Base-by-base conservation (phyloP, 2,329 filamentous ascomycete genomes). In the Tolypocladium cylindrosporum region DNA sequence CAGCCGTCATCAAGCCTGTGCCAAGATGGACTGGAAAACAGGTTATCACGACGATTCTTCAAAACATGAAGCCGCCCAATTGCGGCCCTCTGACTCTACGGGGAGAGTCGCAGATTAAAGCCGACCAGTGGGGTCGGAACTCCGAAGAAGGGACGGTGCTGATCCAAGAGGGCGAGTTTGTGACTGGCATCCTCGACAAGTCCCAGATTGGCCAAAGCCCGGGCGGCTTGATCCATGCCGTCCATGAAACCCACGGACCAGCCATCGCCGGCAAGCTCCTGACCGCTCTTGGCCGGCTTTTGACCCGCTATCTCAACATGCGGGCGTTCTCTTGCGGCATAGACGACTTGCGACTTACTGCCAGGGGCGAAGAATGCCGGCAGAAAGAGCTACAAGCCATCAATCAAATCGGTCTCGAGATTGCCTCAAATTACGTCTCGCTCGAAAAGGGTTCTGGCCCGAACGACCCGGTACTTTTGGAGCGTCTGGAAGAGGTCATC, bases 261-360 rank as follows among this genome's bases (percentile, higher is more conserved):
- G 88, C 87, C n/a, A 81, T 88, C 62, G 93, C 94, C 24, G 93
- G 94, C 39, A 91, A 90, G 68, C 78, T 96, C 11, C 83, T 99
- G 57, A 95, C 91, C 77, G 88, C 93, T 64, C 80, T 99, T 57
- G 94, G 94, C 57, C 86, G 94, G 58, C 79, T 99, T 36, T 76
- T 99, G 62, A 99, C 93, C 0, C 88, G 92, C 67, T 88, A 92
- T 63, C 79, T 97, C 60, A 90, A 94, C 68, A 96, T 97, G 86
- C 84, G 92, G 55, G 94, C 93, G 1, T 97, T 97, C 71, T 94
- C 90, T 63, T 99, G 94, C 72, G 94, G 94, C 69, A 96, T 99
- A 73, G 93, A 99, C 67, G 94, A 99, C 78, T 79, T 99, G 59
- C 85, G 89, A 58, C 83, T 99, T 55, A 97, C 93, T 0, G 77